These are phyloP conservation scores for Colletotrichum liriopes DNA, from an alignment of 2,329 filamentous ascomycete genomes.

Conservation along the genomic window DNA sequence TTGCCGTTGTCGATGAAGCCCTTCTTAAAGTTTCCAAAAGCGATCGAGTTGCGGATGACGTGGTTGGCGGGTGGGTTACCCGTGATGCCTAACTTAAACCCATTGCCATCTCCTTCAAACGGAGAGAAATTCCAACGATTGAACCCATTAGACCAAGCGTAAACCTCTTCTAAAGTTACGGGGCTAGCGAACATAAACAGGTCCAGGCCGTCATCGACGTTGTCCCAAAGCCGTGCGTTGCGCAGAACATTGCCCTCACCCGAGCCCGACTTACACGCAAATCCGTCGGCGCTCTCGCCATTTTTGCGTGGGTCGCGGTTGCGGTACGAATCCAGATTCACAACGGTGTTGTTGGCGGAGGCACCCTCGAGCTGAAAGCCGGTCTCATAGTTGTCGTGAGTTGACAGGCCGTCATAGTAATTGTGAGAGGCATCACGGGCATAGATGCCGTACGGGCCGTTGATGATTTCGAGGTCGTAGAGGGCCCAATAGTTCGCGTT, in stretches of 20 bases:
- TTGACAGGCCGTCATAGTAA: slow-evolving; percentile 51
- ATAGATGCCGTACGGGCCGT: slow-evolving; percentile 54
- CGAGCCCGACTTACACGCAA: slow-evolving; percentile 61
- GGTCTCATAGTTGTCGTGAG: slow-evolving; percentile 54
- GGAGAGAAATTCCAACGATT: slow-evolving; percentile 59
- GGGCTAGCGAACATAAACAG: slow-evolving; percentile 58
- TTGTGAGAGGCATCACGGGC: slow-evolving; percentile 52
- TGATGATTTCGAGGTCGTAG: slow-evolving; percentile 54
- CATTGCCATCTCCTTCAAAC: slow-evolving; percentile 63
- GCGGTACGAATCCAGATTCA: slow-evolving; percentile 58
- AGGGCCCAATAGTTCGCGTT: slow-evolving; percentile 61
- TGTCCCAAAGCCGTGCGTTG: slow-evolving; percentile 62
- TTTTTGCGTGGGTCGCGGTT: slow-evolving; percentile 64
- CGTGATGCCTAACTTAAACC: slow-evolving; percentile 62
- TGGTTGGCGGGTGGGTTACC: slow-evolving; percentile 59
- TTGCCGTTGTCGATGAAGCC: slow-evolving; percentile 64
- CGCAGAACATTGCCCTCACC: slow-evolving; percentile 62
- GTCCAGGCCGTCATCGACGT: slow-evolving; percentile 64
- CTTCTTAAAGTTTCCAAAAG: slow-evolving; percentile 59
- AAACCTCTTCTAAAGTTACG: slow-evolving; percentile 59
- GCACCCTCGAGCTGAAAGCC: slow-evolving; percentile 53
- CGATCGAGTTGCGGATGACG: slow-evolving; percentile 59
- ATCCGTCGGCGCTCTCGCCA: slow-evolving; percentile 63
- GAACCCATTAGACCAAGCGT: slow-evolving; percentile 62
- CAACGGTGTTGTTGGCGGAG: slow-evolving; percentile 53